These are phyloP conservation scores for Rhododendron mucronatum DNA, from an alignment of 148 eudicot genomes.

Conservation along the genomic window DNA sequence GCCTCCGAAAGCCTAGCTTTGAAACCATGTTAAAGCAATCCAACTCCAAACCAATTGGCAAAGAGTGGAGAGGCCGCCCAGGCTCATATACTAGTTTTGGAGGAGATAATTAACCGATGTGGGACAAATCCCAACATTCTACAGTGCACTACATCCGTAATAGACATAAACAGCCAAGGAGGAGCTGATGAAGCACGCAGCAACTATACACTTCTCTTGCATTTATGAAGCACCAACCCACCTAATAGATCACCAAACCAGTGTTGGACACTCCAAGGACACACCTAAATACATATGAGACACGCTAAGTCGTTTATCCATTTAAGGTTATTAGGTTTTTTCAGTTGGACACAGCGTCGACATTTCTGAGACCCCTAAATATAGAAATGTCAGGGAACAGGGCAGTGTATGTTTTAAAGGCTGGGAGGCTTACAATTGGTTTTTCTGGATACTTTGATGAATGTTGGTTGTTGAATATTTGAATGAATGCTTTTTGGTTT, in stretches of 20 bases:
- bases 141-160: background rate
- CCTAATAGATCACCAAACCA: background rate
- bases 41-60: too few species aligned
- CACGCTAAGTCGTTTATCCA: background rate
- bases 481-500: background rate
- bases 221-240: background rate
- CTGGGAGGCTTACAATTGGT: background rate
- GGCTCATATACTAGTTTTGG: too few species aligned
- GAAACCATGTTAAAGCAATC: too few species aligned
- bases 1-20: too few species aligned
- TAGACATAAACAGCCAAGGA: background rate
- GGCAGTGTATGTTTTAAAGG: background rate
- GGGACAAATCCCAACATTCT: too few species aligned
- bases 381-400: background rate
- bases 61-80: too few species aligned
- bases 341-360: background rate
- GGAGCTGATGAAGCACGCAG: background rate
- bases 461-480: background rate
- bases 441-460: background rate
- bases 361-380: too few species aligned
- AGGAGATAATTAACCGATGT: too few species aligned
- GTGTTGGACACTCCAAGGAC: background rate
- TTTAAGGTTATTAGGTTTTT: background rate
- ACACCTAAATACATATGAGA: background rate
- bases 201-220: too few species aligned